Evolutionary conservation across 352 stramenopile species (phyloP), one percentile per base, ranked within the genome.

Genomic region (Phytopythium helicoides): DNA sequence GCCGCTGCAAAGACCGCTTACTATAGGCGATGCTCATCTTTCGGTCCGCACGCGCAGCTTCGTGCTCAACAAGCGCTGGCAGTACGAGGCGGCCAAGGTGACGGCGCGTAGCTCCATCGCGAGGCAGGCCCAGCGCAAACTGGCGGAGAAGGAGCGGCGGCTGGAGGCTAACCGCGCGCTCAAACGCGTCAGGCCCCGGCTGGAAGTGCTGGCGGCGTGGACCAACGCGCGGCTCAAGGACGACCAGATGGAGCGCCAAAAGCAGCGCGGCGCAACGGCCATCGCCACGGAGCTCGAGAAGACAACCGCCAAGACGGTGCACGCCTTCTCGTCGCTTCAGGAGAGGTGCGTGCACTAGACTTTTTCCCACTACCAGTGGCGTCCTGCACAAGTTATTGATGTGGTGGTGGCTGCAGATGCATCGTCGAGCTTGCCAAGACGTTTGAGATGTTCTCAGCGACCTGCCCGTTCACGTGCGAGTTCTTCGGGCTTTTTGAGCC

Each of bases 191-290:
- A 87, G 75, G 71, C 73, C 85, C 47, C 74, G 76, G 10, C 64
- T 89, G 16, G 76, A 92, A 55, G 76, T 88, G 3, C 63, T 92
- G 36, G 71, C 73, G 56, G 72, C 74, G 25, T 79, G 84, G 58
- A 88, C 86, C 56, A 78, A 87, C 28, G 78, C 78, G 26, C 76
- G 81, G 21, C 60, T 89, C 3, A 86, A 87, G 54, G 81, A 92
- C 58, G 81, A 92, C 57, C 66, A 86, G 51, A 80, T 86, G 21
- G 81, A 92, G 58, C 77, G 73, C 39, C 73, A 81, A 37, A 86
- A 86, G 57, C 68, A 69, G 23, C 69, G 85, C 37, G 76, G 78
- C 41, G 71, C 69, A 22, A 63, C 79, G 33, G 68, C 73, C 25
- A 92, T 92, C 44, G 66, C 74, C 12, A 81, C 65, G 3, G 71